A percentile compares a stretch with the other conserved stretches of the same genome.
Evolutionary conservation across 2,329 filamentous ascomycete species (phyloP).

Genomic region (Fusarium xyrophilum): DNA sequence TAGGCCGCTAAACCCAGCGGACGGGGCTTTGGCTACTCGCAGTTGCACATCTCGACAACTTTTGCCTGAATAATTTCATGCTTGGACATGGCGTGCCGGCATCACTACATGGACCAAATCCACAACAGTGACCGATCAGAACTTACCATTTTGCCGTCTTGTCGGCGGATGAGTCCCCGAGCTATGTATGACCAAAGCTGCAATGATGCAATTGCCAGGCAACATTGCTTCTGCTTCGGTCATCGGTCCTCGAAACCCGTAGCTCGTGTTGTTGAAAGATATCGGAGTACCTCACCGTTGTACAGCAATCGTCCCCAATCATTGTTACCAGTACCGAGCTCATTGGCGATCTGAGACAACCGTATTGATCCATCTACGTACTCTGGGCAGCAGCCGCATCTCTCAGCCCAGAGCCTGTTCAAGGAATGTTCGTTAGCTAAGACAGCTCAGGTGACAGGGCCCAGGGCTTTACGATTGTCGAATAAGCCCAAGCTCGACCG

Average conservation of each 20-base stretch:
- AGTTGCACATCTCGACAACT: constrained; percentile 36
- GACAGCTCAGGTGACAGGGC: constrained; percentile 11
- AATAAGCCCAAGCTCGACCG: constrained; percentile 7
- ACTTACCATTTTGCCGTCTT: constrained; percentile 10
- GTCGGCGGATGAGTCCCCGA: constrained; percentile 12
- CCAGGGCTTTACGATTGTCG: constrained; percentile 3
- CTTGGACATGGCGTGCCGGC: constrained; percentile 28
- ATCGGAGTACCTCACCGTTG: constrained; percentile 11
- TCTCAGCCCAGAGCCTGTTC: constrained; percentile 20
- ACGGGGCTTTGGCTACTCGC: constrained; percentile 4
- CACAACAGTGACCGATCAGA: constrained; percentile 9
- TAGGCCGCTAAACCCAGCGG: constrained; percentile 5
- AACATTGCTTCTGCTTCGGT: constrained; percentile 15
- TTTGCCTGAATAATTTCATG: constrained; percentile 32
- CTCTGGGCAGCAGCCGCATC: constrained; percentile 6
- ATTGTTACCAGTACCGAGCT: constrained; percentile 24
- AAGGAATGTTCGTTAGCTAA: constrained; percentile 12
- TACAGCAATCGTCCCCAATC: constrained; percentile 20
- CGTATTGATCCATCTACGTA: constrained; percentile 24
- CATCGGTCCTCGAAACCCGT: constrained; percentile 22
- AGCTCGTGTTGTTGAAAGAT: constrained; percentile 31
- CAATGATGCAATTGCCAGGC: constrained; percentile 30
- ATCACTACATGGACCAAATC: constrained; percentile 26
- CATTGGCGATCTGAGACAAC: constrained; percentile 30
- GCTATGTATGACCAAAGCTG: constrained; percentile 32